Conservation (phyloP, 2,329 filamentous ascomycete genomes). For the Seiridium unicorne region DNA sequence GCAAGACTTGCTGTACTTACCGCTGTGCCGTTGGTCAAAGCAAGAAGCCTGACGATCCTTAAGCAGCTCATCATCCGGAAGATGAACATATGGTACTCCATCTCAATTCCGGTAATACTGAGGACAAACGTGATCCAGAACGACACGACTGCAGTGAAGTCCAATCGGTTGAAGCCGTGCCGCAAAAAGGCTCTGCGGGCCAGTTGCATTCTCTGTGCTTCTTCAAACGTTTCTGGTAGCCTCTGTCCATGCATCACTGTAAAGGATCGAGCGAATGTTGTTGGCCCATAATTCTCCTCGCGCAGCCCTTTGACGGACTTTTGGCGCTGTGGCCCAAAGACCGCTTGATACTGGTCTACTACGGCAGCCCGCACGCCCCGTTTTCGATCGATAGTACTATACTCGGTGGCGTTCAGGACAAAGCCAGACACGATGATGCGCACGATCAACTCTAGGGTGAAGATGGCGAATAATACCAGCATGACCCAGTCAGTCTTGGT, state of each 20-base stretch:
- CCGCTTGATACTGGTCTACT: conserved; percentile 69
- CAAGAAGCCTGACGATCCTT: conserved; percentile 85
- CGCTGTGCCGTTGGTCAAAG: conserved; percentile 89
- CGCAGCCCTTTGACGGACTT: conserved; percentile 59
- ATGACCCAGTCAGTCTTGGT: conserved; percentile 76
- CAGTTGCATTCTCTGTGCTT: conserved; percentile 81
- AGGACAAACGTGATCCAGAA: conserved; percentile 91
- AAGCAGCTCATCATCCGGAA: conserved; percentile 97
- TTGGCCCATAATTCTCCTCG: conserved; percentile 47
- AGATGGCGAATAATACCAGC: conserved; percentile 80
- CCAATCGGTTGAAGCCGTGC: conserved; percentile 92
- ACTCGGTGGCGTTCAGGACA: conserved; percentile 84
- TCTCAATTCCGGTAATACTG: conserved; percentile 67
- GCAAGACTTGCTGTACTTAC: conserved; percentile 44
- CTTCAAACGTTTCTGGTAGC: conserved; percentile 62
- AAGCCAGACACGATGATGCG: conserved; percentile 93
- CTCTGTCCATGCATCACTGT: conserved; percentile 69
- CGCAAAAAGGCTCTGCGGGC: conserved; percentile 89
- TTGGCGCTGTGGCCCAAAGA: conserved; percentile 81
- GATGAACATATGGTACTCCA: conserved; percentile 71
- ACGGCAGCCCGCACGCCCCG: conserved; percentile 73
- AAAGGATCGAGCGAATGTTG: conserved; percentile 73
- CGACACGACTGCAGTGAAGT: conserved; percentile 90
- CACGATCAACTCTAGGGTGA: conserved; percentile 80
- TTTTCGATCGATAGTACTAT: conserved; percentile 83